A percentile compares a stretch with the other conserved stretches of the same genome.
Conservation (phyloP, 179 eudicot genomes). For the Carnegiea gigantea region DNA sequence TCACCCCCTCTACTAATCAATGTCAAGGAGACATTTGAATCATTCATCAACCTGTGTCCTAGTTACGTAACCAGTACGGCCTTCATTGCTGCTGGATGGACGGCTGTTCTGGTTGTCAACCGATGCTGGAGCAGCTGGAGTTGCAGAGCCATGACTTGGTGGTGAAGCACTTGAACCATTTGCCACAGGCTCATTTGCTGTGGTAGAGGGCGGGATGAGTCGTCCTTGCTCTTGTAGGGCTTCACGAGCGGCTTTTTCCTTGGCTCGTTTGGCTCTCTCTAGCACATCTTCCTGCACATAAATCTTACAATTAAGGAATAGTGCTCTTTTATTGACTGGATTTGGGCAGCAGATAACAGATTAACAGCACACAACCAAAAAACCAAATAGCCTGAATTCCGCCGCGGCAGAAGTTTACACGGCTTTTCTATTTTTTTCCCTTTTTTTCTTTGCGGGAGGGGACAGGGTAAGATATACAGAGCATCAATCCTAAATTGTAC, state of each 20-base stretch:
- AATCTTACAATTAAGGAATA: neutral
- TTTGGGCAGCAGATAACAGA: neutral
- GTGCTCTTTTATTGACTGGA: neutral
- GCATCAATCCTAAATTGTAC: no score
- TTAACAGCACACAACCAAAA: neutral
- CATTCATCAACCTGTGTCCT: slow-evolving; percentile 41
- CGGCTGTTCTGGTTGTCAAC: slow-evolving; percentile 23
- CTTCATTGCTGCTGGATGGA: slow-evolving; percentile 14
- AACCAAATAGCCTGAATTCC: no score
- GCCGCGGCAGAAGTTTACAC: no score
- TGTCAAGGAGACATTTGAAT: slow-evolving; percentile 10
- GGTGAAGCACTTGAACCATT: slow-evolving; percentile 18
- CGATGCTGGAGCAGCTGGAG: slow-evolving; percentile 9
- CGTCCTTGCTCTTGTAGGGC: slow-evolving; percentile 62
- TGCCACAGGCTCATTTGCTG: slow-evolving; percentile 21
- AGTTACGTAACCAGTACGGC: slow-evolving; percentile 20
- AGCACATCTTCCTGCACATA: slow-evolving; percentile 72
- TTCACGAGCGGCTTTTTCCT: slow-evolving; percentile 84
- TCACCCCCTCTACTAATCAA: neutral
- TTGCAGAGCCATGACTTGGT: slow-evolving; percentile 5
- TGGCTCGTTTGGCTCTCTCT: slow-evolving; percentile 74
- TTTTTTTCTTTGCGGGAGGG: neutral
- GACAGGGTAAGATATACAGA: no score
- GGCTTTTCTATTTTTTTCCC: no score
- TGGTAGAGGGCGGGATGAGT: slow-evolving; percentile 31